These are phyloP conservation scores for Colletotrichum brevisporum DNA, from an alignment of 2,329 filamentous ascomycete species.

Conservation along the genomic window DNA sequence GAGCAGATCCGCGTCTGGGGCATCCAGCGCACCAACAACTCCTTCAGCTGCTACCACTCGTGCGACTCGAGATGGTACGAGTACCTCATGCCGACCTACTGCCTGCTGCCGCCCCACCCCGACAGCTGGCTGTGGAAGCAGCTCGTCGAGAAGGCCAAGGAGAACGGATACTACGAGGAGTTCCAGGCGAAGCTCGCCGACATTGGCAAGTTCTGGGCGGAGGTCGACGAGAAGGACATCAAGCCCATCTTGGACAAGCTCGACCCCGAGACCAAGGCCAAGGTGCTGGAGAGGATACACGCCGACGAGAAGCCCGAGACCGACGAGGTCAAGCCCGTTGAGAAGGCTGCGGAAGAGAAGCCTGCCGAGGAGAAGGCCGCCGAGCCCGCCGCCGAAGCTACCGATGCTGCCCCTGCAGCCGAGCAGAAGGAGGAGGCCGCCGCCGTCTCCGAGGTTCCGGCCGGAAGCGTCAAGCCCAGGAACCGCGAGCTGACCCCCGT, in stretches of 20 bases:
- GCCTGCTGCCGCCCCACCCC: conserved; percentile 91
- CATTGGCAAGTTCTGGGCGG: conserved; percentile 84
- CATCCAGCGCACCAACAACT: conserved; percentile 88
- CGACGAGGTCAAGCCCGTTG: conserved; percentile 35
- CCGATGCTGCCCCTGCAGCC: conserved; percentile 22
- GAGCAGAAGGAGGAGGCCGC: conserved; percentile 33
- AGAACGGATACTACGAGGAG: conserved; percentile 78
- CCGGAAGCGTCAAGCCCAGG: conserved; percentile 53
- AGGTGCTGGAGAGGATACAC: conserved; percentile 75
- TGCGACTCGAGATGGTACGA: conserved; percentile 98
- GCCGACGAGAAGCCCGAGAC: conserved; percentile 44
- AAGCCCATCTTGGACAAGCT: conserved; percentile 76
- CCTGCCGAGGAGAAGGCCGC: conserved; percentile 45
- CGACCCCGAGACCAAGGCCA: conserved; percentile 73
- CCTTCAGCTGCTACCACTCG: conserved; percentile 94
- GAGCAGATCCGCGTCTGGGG: conserved; percentile 97
- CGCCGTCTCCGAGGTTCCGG: conserved; percentile 38
- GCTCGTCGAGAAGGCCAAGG: conserved; percentile 82
- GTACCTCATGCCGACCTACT: conserved; percentile 94
- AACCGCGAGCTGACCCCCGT: conserved; percentile 64
- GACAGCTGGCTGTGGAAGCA: conserved; percentile 88
- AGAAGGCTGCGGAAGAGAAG: conserved; percentile 32
- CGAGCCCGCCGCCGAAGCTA: conserved; percentile 34
- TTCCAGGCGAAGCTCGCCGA: conserved; percentile 81
- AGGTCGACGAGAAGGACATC: conserved; percentile 85